Conservation (phyloP, 2,329 filamentous ascomycete genomes). For the Blastomyces parvus region DNA sequence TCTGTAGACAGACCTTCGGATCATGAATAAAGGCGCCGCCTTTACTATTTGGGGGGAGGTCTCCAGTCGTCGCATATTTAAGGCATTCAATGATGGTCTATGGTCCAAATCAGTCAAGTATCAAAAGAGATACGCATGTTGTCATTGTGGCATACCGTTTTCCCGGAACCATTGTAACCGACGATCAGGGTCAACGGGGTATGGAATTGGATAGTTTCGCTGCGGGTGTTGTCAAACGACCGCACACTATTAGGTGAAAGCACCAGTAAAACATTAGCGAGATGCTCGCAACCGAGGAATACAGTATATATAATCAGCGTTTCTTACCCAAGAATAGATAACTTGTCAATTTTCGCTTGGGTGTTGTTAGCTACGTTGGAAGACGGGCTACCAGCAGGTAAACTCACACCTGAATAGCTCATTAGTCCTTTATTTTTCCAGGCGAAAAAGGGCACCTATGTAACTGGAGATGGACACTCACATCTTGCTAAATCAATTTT, state of each 20-base stretch:
- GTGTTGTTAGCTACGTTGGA: background rate
- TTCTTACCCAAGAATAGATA: constrained; percentile 65
- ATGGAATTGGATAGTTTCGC: constrained; percentile 77
- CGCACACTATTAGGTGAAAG: constrained; percentile 48
- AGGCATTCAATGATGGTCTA: constrained; percentile 94
- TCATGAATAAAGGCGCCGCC: constrained; percentile 94
- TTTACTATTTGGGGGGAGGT: constrained; percentile 80
- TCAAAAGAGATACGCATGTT: constrained; percentile 3
- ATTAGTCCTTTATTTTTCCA: constrained; percentile 2
- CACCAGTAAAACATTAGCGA: background rate
- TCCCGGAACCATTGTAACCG: constrained; percentile 92
- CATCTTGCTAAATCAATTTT: constrained; percentile 10
- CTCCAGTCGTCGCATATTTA: constrained; percentile 93
- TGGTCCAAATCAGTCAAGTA: constrained; percentile 10
- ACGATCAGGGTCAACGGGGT: constrained; percentile 92
- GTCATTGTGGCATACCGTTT: constrained; percentile 52
- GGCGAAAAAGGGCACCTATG: background rate
- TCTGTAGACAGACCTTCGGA: constrained; percentile 54
- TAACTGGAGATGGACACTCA: constrained; percentile 6
- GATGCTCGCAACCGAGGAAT: background rate
- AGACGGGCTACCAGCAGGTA: background rate
- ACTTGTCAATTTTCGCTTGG: constrained; percentile 74
- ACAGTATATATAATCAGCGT: background rate
- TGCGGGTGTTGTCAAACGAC: constrained; percentile 68
- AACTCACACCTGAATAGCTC: constrained; percentile 15